A percentile compares a stretch with the other conserved stretches of the same genome.
Evolutionary conservation across 2,329 filamentous ascomycete species (phyloP).

Genomic region (Aspergillus ochraceoroseus): DNA sequence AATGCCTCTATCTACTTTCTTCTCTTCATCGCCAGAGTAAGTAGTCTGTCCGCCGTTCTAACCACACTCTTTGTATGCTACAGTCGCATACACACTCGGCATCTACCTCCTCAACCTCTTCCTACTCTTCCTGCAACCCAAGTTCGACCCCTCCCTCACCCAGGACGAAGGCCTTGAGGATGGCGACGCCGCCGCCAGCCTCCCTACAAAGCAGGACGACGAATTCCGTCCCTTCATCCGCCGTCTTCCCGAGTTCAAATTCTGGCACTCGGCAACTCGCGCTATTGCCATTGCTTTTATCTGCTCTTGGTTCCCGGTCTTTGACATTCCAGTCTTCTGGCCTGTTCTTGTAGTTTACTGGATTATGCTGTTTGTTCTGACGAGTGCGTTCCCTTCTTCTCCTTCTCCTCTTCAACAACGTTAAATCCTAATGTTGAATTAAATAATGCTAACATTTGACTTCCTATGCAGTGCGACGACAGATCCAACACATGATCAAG

Average conservation of each 20-base stretch:
- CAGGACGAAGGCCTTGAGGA: slow-evolving; percentile 96
- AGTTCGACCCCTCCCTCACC: slow-evolving; percentile 96
- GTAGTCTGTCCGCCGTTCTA: too few species aligned
- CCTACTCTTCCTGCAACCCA: slow-evolving; percentile 95
- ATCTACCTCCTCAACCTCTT: slow-evolving; percentile 99
- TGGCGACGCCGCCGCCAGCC: slow-evolving; percentile 60
- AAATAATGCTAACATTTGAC: slow-evolving; percentile 16
- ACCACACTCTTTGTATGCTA: too few species aligned
- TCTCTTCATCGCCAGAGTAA: neutral
- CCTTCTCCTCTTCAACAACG: too few species aligned
- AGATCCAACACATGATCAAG: slow-evolving; percentile 99
- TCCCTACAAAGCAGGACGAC: slow-evolving; percentile 93
- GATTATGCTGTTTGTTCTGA: slow-evolving; percentile 92
- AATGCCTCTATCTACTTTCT: neutral
- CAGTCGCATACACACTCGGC: slow-evolving; percentile 93
- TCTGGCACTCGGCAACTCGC: slow-evolving; percentile 94
- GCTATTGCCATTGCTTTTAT: slow-evolving; percentile 76
- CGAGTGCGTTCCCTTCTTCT: slow-evolving; percentile 60
- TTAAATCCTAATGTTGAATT: too few species aligned
- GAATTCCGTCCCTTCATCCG: slow-evolving; percentile 98
- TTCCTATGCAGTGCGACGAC: slow-evolving; percentile 71
- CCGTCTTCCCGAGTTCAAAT: slow-evolving; percentile 97
- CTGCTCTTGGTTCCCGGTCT: slow-evolving; percentile 89
- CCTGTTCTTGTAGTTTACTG: slow-evolving; percentile 97
- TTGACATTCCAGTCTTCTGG: slow-evolving; percentile 98